Evolutionary conservation across 176 grass and related monocot species (phyloP).

Genomic region (Eleusine coracana): DNA sequence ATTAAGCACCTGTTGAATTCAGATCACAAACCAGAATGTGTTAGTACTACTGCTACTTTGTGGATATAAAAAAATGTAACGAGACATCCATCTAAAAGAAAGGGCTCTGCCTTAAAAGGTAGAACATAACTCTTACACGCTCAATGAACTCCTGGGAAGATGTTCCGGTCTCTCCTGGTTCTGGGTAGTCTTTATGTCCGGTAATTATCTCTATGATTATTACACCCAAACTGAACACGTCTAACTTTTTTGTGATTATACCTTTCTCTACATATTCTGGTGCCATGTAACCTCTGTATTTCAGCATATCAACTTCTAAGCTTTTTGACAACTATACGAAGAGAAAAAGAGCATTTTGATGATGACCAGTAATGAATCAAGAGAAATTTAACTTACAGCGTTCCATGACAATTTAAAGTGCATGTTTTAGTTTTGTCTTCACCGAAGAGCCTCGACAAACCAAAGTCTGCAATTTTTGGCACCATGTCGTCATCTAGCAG

Average conservation of each 20-base stretch:
- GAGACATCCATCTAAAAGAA: too few relatives aligned
- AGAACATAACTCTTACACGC: background rate
- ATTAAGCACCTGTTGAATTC: background rate
- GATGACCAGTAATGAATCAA: too few relatives aligned
- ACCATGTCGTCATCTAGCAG: background rate
- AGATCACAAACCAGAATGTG: background rate
- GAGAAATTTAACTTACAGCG: too few relatives aligned
- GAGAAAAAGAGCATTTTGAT: too few relatives aligned
- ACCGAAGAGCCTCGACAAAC: too few relatives aligned
- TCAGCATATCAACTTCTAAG: background rate
- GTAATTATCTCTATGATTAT: slow-evolving; percentile 63
- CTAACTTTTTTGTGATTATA: background rate
- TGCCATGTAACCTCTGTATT: slow-evolving; percentile 39
- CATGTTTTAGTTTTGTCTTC: too few relatives aligned
- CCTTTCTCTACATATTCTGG: background rate
- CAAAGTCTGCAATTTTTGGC: slow-evolving; percentile 43
- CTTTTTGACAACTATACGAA: too few relatives aligned
- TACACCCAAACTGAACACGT: slow-evolving; percentile 62
- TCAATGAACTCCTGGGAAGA: background rate
- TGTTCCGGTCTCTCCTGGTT: background rate
- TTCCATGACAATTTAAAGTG: too few relatives aligned
- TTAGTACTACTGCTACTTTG: too few relatives aligned
- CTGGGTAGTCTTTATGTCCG: background rate
- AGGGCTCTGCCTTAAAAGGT: too few relatives aligned
- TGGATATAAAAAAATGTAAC: background rate